Percentiles rank a stretch among this genome's conserved stretches.
Evolutionary conservation across 345 rosid species (phyloP).

Genomic region (Ceriops decandra): DNA sequence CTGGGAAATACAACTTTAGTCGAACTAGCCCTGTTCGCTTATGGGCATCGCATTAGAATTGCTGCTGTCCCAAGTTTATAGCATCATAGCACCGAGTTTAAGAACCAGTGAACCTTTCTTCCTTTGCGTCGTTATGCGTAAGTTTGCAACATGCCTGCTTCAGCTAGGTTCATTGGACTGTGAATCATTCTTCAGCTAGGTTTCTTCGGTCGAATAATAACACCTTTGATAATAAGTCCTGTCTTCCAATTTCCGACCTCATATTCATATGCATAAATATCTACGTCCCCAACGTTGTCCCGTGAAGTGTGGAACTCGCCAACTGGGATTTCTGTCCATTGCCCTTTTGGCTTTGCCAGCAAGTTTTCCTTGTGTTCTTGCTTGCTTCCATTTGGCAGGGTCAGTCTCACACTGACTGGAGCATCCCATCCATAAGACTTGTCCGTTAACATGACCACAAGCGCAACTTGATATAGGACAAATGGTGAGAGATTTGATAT

Average conservation of each 20-base stretch:
- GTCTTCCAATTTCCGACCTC: conserved; percentile 51
- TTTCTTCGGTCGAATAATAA: conserved; percentile 41
- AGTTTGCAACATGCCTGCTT: no score
- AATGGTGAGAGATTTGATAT: conserved; percentile 47
- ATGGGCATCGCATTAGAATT: no score
- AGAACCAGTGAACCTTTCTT: no score
- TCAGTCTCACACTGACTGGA: conserved; percentile 46
- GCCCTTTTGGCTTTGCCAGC: conserved; percentile 24
- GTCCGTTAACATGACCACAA: conserved; percentile 47
- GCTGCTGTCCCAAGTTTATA: no score
- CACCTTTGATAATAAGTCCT: conserved; percentile 60
- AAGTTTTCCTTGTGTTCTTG: conserved; percentile 37
- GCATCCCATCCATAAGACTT: conserved; percentile 48
- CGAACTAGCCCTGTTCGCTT: no score
- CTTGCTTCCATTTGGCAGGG: conserved; percentile 36
- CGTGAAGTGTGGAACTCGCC: conserved; percentile 41
- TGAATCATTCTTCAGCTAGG: not conserved
- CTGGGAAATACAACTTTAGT: no score
- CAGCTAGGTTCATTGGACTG: no score
- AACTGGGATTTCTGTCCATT: conserved; percentile 51
- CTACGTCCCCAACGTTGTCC: conserved; percentile 36
- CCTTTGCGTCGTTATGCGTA: no score
- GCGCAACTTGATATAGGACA: conserved; percentile 39
- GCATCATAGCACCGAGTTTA: no score
- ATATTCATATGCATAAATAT: conserved; percentile 48